Base-by-base conservation (phyloP, 495 filamentous ascomycete genomes). In the Viridothelium virens region DNA sequence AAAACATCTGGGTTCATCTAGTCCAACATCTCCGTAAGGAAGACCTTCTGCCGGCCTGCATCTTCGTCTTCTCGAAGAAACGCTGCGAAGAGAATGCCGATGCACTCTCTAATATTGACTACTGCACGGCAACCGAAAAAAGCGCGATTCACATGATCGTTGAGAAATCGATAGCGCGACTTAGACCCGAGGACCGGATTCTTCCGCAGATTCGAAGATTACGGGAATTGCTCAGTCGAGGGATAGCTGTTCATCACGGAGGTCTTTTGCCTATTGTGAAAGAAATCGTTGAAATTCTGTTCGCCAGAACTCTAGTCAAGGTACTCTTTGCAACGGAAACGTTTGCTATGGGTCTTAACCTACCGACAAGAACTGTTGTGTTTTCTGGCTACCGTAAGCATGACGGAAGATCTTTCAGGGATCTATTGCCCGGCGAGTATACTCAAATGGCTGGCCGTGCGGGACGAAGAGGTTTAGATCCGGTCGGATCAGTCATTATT, bases 31-130 rank as follows among this genome's bases (percentile, higher is more conserved):
- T 97, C 63, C 89, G 86, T 71, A 95, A 96, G 72, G 84, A 91
- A 66, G 90, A 85, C 48, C 81, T 98, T 3, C 81, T 98, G 11
- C 94, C 94, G 0, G 91, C 87, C 50, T 96, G 93, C 76, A 93
- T 97, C 67, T 98, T 98, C 75, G 94, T 98, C 56, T 98, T 98
- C 77, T 97, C 93, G 37, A 98, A 97, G 80, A 96, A 90, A 75
- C 82, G 94, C 64, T 97, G 95, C 71, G 93, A 97, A 74, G 89
- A 96, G 72, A 98, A 97, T 73, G 94, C 95, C 10, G 91, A 97
- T 70, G 92, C 94, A 0, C 81, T 98, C 31, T 91, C 89, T 67
- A 97, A 95, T 70, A 88, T 95, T 65, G 95, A 98, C 77, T 97
- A 92, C 73, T 92, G 87, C 75, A 96, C 87, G 25, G 90, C 91